phyloP scores from a whole-genome alignment of 2,329 filamentous ascomycete genomes.

The Aureobasidium lini region DNA sequence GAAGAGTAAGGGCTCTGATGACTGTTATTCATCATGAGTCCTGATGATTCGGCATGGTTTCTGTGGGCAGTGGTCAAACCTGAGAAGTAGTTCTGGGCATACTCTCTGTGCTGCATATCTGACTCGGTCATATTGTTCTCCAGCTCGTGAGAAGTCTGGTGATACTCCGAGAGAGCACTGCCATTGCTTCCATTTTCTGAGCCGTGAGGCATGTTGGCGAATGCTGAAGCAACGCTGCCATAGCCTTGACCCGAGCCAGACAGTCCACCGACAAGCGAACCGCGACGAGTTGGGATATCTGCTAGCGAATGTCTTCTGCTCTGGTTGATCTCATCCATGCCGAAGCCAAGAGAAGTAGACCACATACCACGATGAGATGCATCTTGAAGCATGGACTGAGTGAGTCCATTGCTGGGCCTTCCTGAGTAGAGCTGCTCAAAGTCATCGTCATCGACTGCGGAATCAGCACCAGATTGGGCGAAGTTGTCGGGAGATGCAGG shows the following conservation, averaged over 20 bases:
- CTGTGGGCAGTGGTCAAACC: conserved; percentile 15
- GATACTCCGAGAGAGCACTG: not conserved
- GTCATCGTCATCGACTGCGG: conserved; percentile 9
- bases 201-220: not conserved
- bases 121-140: conserved; percentile 12
- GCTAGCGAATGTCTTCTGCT: conserved; percentile 75
- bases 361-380: not conserved
- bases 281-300: conserved; percentile 32
- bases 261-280: conserved; percentile 24
- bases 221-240: not conserved
- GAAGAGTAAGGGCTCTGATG: conserved; percentile 14
- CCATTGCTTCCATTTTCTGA: not conserved
- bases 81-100: conserved; percentile 18
- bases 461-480: not conserved
- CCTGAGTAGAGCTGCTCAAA: not conserved
- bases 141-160: not conserved
- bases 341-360: conserved; percentile 11
- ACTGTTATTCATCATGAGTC: conserved; percentile 18
- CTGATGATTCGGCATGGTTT: conserved; percentile 20
- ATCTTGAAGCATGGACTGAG: conserved; percentile 49
- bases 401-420: not conserved
- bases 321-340: conserved; percentile 55
- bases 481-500: not conserved
- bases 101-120: conserved; percentile 16
- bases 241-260: not conserved